These are phyloP conservation scores for Batrachochytrium dendrobatidis DNA, from an alignment of 371 early-diverging fungal genomes.

Conservation along the genomic window DNA sequence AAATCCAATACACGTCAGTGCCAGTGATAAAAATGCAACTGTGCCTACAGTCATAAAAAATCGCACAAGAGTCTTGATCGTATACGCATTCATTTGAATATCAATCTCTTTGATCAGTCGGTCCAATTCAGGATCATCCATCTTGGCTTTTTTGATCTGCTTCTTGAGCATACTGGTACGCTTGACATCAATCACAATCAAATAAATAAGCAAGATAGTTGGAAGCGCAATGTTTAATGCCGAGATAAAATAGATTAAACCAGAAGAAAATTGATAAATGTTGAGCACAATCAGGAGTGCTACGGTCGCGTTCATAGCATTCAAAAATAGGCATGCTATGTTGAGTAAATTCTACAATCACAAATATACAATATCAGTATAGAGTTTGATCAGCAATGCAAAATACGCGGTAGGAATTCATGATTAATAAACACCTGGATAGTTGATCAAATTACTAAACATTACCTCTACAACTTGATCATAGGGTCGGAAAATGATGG, in stretches of 20 bases:
- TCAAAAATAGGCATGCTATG: neutral
- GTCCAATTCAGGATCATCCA: neutral
- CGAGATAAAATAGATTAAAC: neutral
- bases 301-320: neutral
- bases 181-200: neutral
- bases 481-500: neutral
- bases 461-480: neutral
- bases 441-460: neutral
- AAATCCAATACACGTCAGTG: slow-evolving; percentile 1
- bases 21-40: neutral
- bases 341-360: slow-evolving; percentile 1
- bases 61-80: neutral
- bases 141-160: neutral
- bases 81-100: neutral
- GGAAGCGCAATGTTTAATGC: neutral
- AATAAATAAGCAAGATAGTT: neutral
- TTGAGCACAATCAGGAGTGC: neutral
- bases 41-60: neutral
- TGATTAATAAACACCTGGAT: neutral
- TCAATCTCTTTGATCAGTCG: neutral
- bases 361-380: too few relatives aligned
- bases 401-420: neutral
- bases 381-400: too few relatives aligned
- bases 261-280: neutral
- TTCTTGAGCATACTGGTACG: neutral